Base-by-base conservation (phyloP, 768 basidiomycete species). In the Sarcomyxa edulis region DNA sequence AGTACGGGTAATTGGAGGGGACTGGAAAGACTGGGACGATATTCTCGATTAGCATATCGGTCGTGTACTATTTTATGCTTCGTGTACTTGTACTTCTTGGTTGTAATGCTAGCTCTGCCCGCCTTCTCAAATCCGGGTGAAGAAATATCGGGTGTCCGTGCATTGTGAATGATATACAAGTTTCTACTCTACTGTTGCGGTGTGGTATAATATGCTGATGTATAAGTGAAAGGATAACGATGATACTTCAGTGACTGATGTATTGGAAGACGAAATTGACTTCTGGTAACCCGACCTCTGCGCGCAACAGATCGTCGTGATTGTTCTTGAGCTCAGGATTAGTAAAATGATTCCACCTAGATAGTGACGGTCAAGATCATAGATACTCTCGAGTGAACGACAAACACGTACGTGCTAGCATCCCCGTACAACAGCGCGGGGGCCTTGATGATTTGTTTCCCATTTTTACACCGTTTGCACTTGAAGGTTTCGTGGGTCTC, bases 401-500 rank as follows among this genome's bases (percentile, higher is more conserved):
- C 16, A 26, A 46, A 35, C 5, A 81, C 93, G 44, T 73, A 93
- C 90, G 94, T 88, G 85, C 90, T 94, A 2, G 89, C 92, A 58
- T 99, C 96, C 11, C 96, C 96, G 48, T 98, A 98, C 11, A 99
- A 57, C 51, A 98, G 58, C 0, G 90, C 93, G 2, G 83, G 79
- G 3, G 89, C 71, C 60, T 95, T 97, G 51, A 77, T 69, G 30
- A 72, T 53, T 58, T 98, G 96, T 51, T 75, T 84, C 14, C 91
- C 92, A 45, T 92, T 70, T 62, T 76, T 84, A 60, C 92, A 95
- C 35, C 89, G 74, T 58, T 88, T 90, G 62, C 91, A 94, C 62
- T 98, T 98, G 76, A 95, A 98, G 6, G 92, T 94, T 54, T 98
- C 95, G 51, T 99, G 96, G 23, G 96, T 98, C 55, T 98, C 92